A percentile compares a stretch with the other conserved stretches of the same genome.
phyloP scores from a whole-genome alignment of 2,329 filamentous ascomycete genomes.

The Fonsecaea pedrosoi region DNA sequence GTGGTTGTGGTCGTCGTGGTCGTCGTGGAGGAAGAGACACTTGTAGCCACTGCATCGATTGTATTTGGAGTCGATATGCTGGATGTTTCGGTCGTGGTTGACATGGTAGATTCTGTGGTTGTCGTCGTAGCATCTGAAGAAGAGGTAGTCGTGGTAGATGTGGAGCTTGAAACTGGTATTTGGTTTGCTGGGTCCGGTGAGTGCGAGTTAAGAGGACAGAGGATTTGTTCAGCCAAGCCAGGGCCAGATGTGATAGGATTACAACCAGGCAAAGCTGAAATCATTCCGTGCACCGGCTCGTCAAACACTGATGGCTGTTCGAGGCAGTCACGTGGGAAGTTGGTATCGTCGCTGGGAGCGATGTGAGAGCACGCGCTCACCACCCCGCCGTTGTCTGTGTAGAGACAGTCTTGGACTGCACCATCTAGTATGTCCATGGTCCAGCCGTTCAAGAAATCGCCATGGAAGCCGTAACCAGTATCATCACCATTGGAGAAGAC shows the following conservation, averaged over 20 bases:
- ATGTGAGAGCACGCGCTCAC: conserved; percentile 64
- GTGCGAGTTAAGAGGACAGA: conserved; percentile 27
- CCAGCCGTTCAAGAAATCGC: conserved; percentile 76
- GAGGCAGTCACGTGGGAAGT: conserved; percentile 59
- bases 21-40: background rate
- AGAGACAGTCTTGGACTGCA: conserved; percentile 69
- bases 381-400: conserved; percentile 62
- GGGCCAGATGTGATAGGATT: conserved; percentile 41
- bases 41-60: background rate
- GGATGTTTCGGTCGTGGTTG: background rate
- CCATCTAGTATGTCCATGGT: conserved; percentile 68
- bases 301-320: conserved; percentile 54
- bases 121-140: conserved; percentile 1
- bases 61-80: background rate
- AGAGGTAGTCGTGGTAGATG: background rate
- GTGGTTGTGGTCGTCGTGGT: no score
- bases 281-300: conserved; percentile 37
- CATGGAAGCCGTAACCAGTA: conserved; percentile 62
- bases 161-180: conserved; percentile 12
- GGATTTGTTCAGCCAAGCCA: conserved; percentile 44
- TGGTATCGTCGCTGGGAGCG: conserved; percentile 62
- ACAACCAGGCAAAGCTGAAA: conserved; percentile 41
- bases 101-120: background rate
- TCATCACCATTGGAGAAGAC: conserved; percentile 58
- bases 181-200: background rate